Evolutionary conservation across 2,329 filamentous ascomycete species (phyloP).

Genomic region (Paramyrothecium sp.): DNA sequence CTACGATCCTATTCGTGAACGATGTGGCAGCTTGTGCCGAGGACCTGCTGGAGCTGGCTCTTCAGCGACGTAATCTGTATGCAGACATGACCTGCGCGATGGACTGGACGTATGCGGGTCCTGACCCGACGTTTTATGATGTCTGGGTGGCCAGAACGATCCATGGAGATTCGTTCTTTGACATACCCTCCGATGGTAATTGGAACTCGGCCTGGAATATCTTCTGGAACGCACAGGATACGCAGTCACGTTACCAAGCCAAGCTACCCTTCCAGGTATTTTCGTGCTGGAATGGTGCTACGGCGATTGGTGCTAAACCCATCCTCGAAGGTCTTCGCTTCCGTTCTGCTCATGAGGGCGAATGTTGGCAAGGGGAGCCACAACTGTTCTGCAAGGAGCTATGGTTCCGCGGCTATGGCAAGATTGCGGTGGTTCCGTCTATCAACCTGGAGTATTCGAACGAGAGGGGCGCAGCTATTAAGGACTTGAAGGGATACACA

Average conservation of each 20-base stretch:
- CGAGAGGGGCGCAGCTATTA: conserved; percentile 41
- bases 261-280: conserved; percentile 58
- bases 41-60: conserved; percentile 55
- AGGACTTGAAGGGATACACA: conserved; percentile 48
- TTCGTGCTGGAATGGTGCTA: conserved; percentile 60
- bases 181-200: conserved; percentile 45
- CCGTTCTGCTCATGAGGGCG: conserved; percentile 32
- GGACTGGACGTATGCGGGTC: conserved; percentile 51
- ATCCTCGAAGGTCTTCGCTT: conserved; percentile 45
- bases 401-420: conserved; percentile 47
- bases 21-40: conserved; percentile 52
- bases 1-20: conserved; percentile 52
- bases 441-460: conserved; percentile 56
- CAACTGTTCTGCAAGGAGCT: conserved; percentile 57
- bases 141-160: conserved; percentile 54
- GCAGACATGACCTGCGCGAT: conserved; percentile 59
- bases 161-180: conserved; percentile 53
- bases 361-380: conserved; percentile 56
- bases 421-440: conserved; percentile 54
- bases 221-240: conserved; percentile 47
- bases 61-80: conserved; percentile 42
- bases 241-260: conserved; percentile 27
- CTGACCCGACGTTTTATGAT: conserved; percentile 53
- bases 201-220: conserved; percentile 49
- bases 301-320: conserved; percentile 45